Percentiles rank a stretch among this genome's conserved stretches.
Conservation (phyloP, 2,329 filamentous ascomycete species). For the Dothiorella sarmentorum region DNA sequence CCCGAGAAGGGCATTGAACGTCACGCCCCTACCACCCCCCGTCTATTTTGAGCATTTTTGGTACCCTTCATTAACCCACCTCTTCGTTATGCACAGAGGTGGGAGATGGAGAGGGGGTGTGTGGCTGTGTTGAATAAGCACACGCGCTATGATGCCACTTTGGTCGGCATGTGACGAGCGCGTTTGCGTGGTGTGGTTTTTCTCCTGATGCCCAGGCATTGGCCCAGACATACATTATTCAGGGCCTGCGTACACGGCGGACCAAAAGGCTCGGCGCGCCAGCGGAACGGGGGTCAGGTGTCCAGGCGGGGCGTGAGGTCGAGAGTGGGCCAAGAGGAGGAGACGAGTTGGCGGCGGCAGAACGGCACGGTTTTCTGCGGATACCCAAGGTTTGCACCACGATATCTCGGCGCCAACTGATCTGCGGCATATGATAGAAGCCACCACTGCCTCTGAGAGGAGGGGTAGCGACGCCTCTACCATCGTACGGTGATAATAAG, state of each 20-base stretch:
- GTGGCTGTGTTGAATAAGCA: not conserved
- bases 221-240: too few species aligned
- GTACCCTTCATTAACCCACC: too few species aligned
- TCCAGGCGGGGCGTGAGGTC: not conserved
- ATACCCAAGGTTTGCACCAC: too few species aligned
- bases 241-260: too few species aligned
- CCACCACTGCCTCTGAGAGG: not conserved
- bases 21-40: too few species aligned
- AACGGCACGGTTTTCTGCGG: too few species aligned
- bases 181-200: too few species aligned
- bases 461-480: not conserved
- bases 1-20: not conserved
- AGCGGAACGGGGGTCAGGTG: not conserved
- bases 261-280: not conserved
- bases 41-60: too few species aligned
- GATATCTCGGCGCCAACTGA: slow-evolving; percentile 5
- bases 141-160: not conserved
- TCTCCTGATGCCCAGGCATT: not conserved
- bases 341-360: not conserved
- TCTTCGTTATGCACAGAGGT: not conserved
- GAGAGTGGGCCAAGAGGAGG: not conserved
- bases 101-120: not conserved
- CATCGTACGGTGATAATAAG: not conserved
- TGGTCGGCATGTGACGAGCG: not conserved
- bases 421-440: not conserved